Base-by-base conservation (phyloP, 805 yeast species). In the Ogataea zsoltii region DNA sequence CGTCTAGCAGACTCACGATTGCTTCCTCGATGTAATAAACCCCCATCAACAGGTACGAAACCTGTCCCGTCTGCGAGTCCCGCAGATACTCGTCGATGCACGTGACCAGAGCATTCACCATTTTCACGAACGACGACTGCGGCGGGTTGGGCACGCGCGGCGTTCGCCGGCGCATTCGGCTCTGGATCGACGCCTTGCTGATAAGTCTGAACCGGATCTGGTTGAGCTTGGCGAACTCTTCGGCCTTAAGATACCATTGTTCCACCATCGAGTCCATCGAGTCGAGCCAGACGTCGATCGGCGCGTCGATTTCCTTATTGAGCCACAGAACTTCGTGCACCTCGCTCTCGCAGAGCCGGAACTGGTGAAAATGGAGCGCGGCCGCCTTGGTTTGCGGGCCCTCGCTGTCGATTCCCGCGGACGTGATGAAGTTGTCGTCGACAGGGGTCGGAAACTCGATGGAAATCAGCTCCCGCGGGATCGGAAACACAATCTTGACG, bases 301-400 rank as follows among this genome's bases (percentile, higher is more conserved):
- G 9, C 26, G 38, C 31, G 26, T 37, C 33, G 12, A 42, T 23
- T 9, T 50, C 50, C 18, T 42, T 42, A 21, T 45, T 36, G 10
- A 41, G 31, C 54, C 54, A 50, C 17, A 50, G 30, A 7, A 50
- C 54, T 23, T 50, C 52, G 34, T 50, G 48, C 6, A 48, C 52
- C 35, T 50, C 54, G 23, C 42, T 50, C 23, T 50, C 54, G 18
- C 28, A 45, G 10, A 48, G 30, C 16, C 54, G 33, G 33, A 50
- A 50, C 19, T 48, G 51, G 19, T 44, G 38, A 29, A 50, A 50
- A 25, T 50, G 54, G 19, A 50, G 34, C 37, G 50, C 54, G 5
- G 54, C 51, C 4, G 52, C 54, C 35, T 50, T 50, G 3, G 54
- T 48, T 14, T 38, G 42, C 7, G 52, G 51, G 14, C 52, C 54